Base-by-base conservation (phyloP, 768 basidiomycete species). In the Lentinula sp. region DNA sequence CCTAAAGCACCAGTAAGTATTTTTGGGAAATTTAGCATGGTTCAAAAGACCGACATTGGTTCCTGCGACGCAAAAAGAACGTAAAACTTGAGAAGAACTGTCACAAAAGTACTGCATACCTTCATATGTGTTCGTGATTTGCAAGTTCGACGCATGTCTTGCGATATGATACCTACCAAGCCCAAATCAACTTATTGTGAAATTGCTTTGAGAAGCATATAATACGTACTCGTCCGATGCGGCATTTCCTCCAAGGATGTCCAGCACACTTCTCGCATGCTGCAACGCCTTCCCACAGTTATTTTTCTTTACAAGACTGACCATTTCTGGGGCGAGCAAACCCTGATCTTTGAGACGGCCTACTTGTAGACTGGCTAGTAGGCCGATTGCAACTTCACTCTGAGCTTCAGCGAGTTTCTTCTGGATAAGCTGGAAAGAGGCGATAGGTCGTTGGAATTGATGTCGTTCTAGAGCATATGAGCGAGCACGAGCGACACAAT, bases 61-160 rank as follows among this genome's bases (percentile, higher is more conserved):
- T 59, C 86, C 85, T 86, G 56, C 20, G 62, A 51, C 28, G 36
- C 33, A 63, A 37, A 39, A 62, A 50, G 15, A 54, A 35, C 1
- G 23, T 48, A 5, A 48, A 18, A 32, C 18, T 51, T 52, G 41
- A 50, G 51, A 3, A 15, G 23, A 53, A 60, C 55, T 8, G 28
- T 28, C 28, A 46, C 7, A 20, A 13, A 42, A 51, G 46, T 43
- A 59, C 59, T 37, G 18, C 36, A 35, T 64, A 81, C 92, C 95
- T 79, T 97, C 95, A 69, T 97, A 97, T 0, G 95, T 98, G 66
- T 95, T 95, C 7, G 93, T 88, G n/a, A 98, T 90, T 70, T 98
- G 95, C 62, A 97, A 71, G 72, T 98, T 98, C 0, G 91, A 90
- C 8, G 92, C 95, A 76, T 98, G 95, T 37, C 96, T 77, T n/a